Conservation (phyloP, 2,329 filamentous ascomycete genomes). For the Xylaria digitata region DNA sequence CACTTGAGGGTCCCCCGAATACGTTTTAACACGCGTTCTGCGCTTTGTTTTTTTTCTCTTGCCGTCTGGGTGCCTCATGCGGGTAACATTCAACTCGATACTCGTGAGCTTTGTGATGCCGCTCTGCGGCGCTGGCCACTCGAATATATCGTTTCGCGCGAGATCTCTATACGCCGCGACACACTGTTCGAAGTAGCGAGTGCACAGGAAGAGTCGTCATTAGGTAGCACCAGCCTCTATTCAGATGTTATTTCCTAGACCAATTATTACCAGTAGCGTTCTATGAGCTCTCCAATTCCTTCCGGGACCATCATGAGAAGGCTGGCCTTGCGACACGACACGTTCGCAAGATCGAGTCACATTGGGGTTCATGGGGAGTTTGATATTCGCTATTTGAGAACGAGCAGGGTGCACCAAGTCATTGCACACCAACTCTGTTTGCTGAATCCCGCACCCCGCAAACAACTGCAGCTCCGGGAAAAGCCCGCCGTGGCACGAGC, state of each 20-base stretch:
- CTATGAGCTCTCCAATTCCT: background rate
- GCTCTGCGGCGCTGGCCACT: background rate
- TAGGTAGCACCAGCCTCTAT: background rate
- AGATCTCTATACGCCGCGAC: too few relatives aligned
- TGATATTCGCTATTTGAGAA: conserved; percentile 4
- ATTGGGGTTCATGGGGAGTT: background rate
- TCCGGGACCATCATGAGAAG: background rate
- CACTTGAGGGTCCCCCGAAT: background rate
- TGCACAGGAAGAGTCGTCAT: background rate
- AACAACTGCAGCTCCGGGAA: conserved; percentile 9
- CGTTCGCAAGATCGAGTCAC: conserved; percentile 2
- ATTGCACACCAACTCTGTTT: conserved; percentile 19
- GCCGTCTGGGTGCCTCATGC: background rate
- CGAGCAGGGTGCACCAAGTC: conserved; percentile 6
- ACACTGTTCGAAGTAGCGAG: background rate
- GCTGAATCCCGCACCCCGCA: conserved; percentile 16
- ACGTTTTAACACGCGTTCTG: background rate
- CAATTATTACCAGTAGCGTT: background rate
- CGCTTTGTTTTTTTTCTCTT: too few relatives aligned
- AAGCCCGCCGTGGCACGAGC: background rate
- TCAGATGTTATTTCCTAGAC: background rate
- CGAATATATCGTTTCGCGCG: background rate
- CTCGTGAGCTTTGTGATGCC: background rate
- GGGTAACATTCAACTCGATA: background rate
- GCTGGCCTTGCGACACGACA: conserved; percentile 1